phyloP scores from a whole-genome alignment of 202 grass and related monocot genomes.

The Schoenoplectus tabernaemontani region DNA sequence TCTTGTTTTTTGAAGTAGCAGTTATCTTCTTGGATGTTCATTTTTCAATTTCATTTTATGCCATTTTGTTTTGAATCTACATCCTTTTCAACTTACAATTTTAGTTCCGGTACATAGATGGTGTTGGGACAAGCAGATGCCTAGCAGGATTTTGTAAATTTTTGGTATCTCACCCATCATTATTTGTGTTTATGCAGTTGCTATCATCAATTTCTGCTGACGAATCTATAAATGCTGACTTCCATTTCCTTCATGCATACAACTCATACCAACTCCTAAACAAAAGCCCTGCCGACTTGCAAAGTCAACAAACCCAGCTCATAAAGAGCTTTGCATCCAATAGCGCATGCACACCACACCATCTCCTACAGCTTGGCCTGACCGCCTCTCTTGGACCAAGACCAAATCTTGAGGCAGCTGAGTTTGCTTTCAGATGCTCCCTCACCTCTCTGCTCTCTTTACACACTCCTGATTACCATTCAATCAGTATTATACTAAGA shows the following conservation, averaged over 20 bases:
- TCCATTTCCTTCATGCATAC: conserved; percentile 55
- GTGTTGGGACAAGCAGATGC: background rate
- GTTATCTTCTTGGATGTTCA: too few species aligned
- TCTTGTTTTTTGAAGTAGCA: too few species aligned
- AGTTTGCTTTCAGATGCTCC: conserved; percentile 63
- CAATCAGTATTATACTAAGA: conserved; percentile 51
- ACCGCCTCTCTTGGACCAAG: conserved; percentile 42
- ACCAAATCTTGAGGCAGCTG: conserved; percentile 52
- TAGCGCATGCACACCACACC: conserved; percentile 49
- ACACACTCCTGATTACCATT: conserved; percentile 55
- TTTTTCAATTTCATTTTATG: background rate
- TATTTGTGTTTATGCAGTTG: conserved; percentile 36
- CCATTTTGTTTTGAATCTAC: background rate
- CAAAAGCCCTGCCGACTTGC: conserved; percentile 30
- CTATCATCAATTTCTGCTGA: conserved; percentile 28
- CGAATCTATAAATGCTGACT: conserved; percentile 28
- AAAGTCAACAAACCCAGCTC: conserved; percentile 57
- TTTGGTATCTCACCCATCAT: conserved; percentile 1
- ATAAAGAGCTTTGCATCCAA: conserved; percentile 65
- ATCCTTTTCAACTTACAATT: conserved; percentile 11
- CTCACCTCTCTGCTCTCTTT: conserved; percentile 51
- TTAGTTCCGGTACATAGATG: conserved; percentile 27
- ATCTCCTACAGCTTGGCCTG: conserved; percentile 54
- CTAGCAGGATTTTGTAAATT: background rate
- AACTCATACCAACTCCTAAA: conserved; percentile 56